Evolutionary conservation across 129 eudicot species (phyloP), one percentile per base, ranked within the genome.

Genomic region (Apium graveolens): DNA sequence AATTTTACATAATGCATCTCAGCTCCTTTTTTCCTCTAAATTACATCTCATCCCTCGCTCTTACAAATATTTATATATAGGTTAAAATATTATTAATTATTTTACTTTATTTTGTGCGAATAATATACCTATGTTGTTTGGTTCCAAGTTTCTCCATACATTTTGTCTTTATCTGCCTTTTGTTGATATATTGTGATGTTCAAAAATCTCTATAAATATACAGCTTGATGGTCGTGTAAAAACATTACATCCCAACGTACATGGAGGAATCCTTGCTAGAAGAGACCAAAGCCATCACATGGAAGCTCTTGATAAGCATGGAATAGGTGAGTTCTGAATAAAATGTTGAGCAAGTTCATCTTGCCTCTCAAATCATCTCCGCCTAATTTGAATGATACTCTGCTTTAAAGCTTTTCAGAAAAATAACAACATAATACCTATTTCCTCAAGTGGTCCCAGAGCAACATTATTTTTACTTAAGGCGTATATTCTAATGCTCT

Each of bases 151-250:
- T 3, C 70, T 27, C 18, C 14, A 5, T 27, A 27, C 37, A 2
- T 27, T 29, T 63, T 63, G 20, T 17, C 70, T 27, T 63, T 20
- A 29, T 63, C 10, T 29, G 7, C 38, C 37, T 10, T 63, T 63
- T 63, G 37, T 63, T 16, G 20, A 9, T 63, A 29, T 2, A 24
- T 55, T 63, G 37, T 63, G 35, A 27, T 63, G 17, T 27, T 26
- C 2, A 27, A 63, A 27, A 29, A 12, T 29, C 70, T 26, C 53
- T 44, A 17, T 81, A 60, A 5, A 21, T 81, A 46, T 82, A 55
- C 87, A 96, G 97, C 97, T 96, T 74, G 97, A 96, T 87, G 99
- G 99, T 14, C 99, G 97, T 76, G 99, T 96, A 75, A 96, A 96
- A 88, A 96, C 99, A 53, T 86, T 96, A 82, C 99, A 96, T 87